Percentiles rank a stretch among this genome's conserved stretches.
phyloP scores from a whole-genome alignment of 2,329 filamentous ascomycete genomes.

The Ophiognomonia clavigignenti-juglandacearum region DNA sequence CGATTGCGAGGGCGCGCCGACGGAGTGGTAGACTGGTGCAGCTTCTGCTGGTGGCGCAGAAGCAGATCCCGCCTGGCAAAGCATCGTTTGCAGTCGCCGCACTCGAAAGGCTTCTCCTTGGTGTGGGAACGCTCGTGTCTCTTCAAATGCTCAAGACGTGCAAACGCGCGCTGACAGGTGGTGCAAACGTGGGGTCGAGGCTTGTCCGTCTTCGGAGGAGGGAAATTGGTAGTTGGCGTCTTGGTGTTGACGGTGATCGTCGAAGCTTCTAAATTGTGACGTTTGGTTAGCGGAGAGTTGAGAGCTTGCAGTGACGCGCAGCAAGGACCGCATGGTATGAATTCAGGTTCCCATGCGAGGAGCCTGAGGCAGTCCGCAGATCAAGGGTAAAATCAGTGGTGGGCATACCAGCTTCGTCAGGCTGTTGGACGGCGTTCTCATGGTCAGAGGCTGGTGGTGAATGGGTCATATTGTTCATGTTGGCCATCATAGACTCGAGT shows the following conservation, averaged over 20 bases:
- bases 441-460: conserved; percentile 11
- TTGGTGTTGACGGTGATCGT: conserved; percentile 49
- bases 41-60: conserved; percentile 94
- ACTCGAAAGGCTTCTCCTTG: conserved; percentile 98
- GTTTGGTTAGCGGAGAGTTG: not conserved
- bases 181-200: conserved; percentile 90
- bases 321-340: not conserved
- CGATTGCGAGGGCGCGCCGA: conserved; percentile 82
- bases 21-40: conserved; percentile 88
- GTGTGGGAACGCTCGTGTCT: conserved; percentile 97
- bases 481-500: conserved; percentile 12
- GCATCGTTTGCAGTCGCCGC: conserved; percentile 87
- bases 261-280: conserved; percentile 30
- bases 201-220: conserved; percentile 93
- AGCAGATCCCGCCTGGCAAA: conserved; percentile 91
- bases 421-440: conserved; percentile 9
- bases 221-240: conserved; percentile 44
- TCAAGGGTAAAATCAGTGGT: not conserved
- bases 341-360: too few species aligned
- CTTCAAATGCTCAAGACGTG: conserved; percentile 92
- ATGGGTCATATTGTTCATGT: conserved; percentile 8
- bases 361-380: too few species aligned
- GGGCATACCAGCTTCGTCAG: conserved; percentile 17
- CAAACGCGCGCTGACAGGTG: conserved; percentile 89
- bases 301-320: not conserved